A percentile compares a stretch with the other conserved stretches of the same genome.
phyloP scores from a whole-genome alignment of 129 eudicot genomes.

The Ambrosia artemisiifolia region DNA sequence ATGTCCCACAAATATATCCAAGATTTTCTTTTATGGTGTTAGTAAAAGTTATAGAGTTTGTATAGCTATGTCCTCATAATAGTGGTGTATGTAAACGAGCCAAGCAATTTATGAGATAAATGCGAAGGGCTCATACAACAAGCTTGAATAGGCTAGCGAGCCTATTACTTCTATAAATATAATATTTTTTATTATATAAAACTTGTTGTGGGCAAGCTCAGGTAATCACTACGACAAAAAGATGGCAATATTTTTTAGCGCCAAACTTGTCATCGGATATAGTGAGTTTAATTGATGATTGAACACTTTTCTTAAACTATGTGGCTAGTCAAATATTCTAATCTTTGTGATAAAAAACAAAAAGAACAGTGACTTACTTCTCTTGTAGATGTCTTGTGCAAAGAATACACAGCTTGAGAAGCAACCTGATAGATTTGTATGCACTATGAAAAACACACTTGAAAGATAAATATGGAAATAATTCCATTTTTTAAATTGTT shows the following conservation, averaged over 20 bases:
- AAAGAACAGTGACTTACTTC: slow-evolving; percentile 47
- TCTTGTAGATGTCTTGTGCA: slow-evolving; percentile 95
- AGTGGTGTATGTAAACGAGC: too few species aligned
- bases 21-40: too few species aligned
- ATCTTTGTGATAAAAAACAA: neutral
- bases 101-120: too few species aligned
- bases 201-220: too few species aligned
- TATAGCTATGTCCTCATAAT: too few species aligned
- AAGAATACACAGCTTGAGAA: slow-evolving; percentile 88
- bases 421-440: slow-evolving; percentile 57
- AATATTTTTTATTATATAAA: too few species aligned
- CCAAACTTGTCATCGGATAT: neutral
- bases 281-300: neutral
- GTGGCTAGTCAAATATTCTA: neutral
- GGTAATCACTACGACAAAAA: too few species aligned
- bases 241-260: neutral
- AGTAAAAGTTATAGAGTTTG: too few species aligned
- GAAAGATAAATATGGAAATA: neutral
- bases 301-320: neutral
- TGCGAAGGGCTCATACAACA: too few species aligned
- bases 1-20: too few species aligned
- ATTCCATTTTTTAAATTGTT: neutral
- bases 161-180: too few species aligned
- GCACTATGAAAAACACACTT: neutral
- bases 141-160: too few species aligned